Base-by-base conservation (phyloP, 2,329 filamentous ascomycete species). In the Paracamarosporium sp. region DNA sequence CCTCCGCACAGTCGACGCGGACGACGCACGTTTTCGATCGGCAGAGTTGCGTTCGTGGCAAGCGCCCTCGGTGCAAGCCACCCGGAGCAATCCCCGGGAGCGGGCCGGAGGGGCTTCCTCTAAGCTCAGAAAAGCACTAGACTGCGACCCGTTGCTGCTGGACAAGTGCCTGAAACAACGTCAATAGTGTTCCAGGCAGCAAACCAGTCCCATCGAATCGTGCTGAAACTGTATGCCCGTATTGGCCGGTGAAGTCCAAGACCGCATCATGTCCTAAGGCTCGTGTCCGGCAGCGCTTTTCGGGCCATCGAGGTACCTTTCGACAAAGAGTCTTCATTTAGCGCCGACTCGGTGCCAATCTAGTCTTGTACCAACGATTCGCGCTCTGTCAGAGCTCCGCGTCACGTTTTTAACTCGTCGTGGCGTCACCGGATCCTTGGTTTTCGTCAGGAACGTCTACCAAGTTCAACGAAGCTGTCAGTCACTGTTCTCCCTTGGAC, bases 11-110 rank as follows among this genome's bases (percentile, higher is more conserved):
- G 30, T 35, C 28, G 20, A 15, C 20, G 4, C 24, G 20, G 28
- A 31, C 35, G 28, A 35, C 24, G 44, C 44, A 47, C 44, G 44
- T 47, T 47, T 35, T 47, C 27, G 44, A 47, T 35, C 30, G 28
- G 30, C 44, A 35, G 30, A 47, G 28, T 24, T 47, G 44, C 2
- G 25, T 27, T 27, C 11, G 22, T 43, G 40, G 40, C 27, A 7
- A 47, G n/a, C 22, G 20, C 31, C 17, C 15, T 38, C 46, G 4
- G 8, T n/a, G 22, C 40, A 48, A 48, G 46, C 46, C 46, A 27
- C 46, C 22, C 30, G 46, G 31, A 38, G 31, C 31, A 36, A 36
- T 8, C 33, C 13, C 46, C 46, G 30, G 46, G 46, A 48, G 46
- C 46, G 46, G 46, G 31, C 46, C 30, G 46, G 46, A 25, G 28